These are phyloP conservation scores for Patellifolia procumbens DNA, from an alignment of 179 eudicot genomes.

Conservation along the genomic window DNA sequence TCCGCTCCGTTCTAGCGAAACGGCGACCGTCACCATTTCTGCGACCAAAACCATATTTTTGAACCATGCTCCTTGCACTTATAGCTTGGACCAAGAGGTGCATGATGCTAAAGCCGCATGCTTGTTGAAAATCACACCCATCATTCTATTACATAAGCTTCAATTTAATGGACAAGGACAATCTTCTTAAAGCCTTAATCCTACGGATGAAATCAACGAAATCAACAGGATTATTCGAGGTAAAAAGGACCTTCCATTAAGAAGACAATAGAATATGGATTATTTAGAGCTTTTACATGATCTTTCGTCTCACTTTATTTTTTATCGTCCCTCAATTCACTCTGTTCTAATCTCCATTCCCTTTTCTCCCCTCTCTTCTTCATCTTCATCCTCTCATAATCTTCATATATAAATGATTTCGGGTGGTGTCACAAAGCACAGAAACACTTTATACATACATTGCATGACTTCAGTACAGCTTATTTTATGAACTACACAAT, in stretches of 20 bases:
- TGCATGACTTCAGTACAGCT: neutral
- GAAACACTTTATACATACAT: neutral
- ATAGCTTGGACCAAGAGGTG: neutral
- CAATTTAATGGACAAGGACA: neutral
- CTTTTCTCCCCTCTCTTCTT: neutral
- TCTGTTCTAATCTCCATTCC: neutral
- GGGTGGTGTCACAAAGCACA: neutral
- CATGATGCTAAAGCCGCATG: neutral
- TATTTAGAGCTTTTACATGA: too few species aligned
- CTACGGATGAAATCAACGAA: too few species aligned
- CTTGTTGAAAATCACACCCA: neutral
- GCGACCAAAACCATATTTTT: too few species aligned
- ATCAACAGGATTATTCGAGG: too few species aligned
- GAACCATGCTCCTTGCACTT: too few species aligned
- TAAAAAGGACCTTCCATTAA: too few species aligned
- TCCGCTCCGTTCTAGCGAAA: too few species aligned
- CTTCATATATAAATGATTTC: neutral
- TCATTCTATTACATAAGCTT: neutral
- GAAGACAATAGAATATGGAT: too few species aligned
- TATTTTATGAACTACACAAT: neutral
- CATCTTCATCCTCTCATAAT: neutral
- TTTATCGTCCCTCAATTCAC: too few species aligned
- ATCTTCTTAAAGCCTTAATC: too few species aligned
- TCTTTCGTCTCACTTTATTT: too few species aligned
- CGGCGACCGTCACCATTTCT: too few species aligned